These are phyloP conservation scores for Cytospora chrysosperma DNA, from an alignment of 2,329 filamentous ascomycete species.

Conservation along the genomic window DNA sequence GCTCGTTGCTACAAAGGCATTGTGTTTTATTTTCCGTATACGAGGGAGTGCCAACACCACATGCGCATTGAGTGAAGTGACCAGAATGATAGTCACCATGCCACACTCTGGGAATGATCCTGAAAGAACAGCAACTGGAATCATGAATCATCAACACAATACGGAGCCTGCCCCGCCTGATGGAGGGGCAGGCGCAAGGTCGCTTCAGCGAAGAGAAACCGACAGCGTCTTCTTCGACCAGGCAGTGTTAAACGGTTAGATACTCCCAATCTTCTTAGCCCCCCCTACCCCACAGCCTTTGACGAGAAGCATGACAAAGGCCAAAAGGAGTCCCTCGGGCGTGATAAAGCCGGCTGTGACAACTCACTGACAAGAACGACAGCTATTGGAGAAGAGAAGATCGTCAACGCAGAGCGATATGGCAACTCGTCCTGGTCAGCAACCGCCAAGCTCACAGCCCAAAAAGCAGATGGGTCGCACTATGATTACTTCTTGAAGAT, in stretches of 20 bases:
- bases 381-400: constrained; percentile 14
- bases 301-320: no score
- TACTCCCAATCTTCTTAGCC: not conserved
- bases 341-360: no score
- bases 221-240: constrained; percentile 13
- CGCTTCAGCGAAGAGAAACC: constrained; percentile 8
- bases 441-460: constrained; percentile 30
- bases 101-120: constrained; percentile 2
- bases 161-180: not conserved
- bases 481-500: constrained; percentile 32
- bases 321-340: no score
- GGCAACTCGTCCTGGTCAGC: constrained; percentile 33
- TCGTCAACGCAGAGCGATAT: constrained; percentile 29
- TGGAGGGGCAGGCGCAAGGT: not conserved
- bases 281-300: no score
- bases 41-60: not conserved
- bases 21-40: not conserved
- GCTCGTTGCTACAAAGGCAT: not conserved
- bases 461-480: constrained; percentile 25
- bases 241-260: constrained; percentile 4
- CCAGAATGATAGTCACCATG: not conserved
- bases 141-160: not conserved
- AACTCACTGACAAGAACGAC: not conserved
- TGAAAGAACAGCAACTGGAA: not conserved
- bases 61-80: no score